Evolutionary conservation across 2,329 filamentous ascomycete species (phyloP).

Genomic region (Cordyceps farinosa): DNA sequence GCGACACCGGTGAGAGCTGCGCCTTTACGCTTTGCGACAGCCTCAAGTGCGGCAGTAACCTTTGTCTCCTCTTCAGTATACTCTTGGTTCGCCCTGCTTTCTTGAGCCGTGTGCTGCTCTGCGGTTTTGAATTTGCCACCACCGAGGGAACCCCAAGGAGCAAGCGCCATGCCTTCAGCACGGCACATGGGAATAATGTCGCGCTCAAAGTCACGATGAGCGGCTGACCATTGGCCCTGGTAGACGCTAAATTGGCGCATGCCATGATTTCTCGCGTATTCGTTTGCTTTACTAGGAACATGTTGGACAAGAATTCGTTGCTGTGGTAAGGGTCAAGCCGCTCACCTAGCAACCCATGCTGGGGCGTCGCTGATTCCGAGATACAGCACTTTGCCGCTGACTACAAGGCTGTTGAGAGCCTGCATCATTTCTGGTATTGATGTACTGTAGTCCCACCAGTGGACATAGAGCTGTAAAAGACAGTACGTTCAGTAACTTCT

Average conservation of each 20-base stretch:
- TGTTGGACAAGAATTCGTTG: constrained; percentile 18
- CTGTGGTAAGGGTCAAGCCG: not conserved
- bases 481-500: not conserved
- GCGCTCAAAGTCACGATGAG: constrained; percentile 38
- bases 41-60: constrained; percentile 45
- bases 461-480: constrained; percentile 59
- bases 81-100: constrained; percentile 34
- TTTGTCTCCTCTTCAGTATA: constrained; percentile 52
- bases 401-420: constrained; percentile 58
- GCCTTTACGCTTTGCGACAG: constrained; percentile 44
- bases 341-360: constrained; percentile 60
- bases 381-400: constrained; percentile 59
- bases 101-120: constrained; percentile 31
- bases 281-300: constrained; percentile 52
- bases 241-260: constrained; percentile 62
- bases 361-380: constrained; percentile 66
- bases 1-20: constrained; percentile 49
- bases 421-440: constrained; percentile 57
- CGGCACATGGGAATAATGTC: constrained; percentile 44
- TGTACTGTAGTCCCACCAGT: constrained; percentile 69
- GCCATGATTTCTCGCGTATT: constrained; percentile 68
- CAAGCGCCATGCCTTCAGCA: constrained; percentile 47
- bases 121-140: constrained; percentile 45
- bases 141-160: constrained; percentile 57
- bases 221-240: constrained; percentile 41